Conservation (phyloP, 805 yeast species). For the Yarrowia alimentaria region DNA sequence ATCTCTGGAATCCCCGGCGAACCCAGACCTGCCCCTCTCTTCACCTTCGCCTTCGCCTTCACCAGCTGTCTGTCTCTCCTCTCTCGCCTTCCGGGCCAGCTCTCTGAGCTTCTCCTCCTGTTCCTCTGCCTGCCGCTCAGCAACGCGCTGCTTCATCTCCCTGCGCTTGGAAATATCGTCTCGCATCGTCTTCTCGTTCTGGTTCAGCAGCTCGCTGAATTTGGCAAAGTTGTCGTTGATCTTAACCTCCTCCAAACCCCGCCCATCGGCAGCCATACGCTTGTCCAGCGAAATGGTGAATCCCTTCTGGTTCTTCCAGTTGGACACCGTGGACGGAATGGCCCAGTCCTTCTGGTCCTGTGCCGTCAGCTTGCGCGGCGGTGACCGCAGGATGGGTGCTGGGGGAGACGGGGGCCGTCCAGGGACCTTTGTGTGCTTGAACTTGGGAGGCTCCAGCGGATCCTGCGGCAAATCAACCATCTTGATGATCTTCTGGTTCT, state of each 20-base stretch:
- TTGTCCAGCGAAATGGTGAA: slow-evolving; percentile 78
- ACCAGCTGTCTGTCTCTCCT: slow-evolving; percentile 38
- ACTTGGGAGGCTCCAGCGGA: slow-evolving; percentile 82
- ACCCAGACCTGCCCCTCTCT: background rate
- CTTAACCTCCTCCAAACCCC: slow-evolving; percentile 40
- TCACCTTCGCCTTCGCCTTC: slow-evolving; percentile 6
- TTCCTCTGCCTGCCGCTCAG: slow-evolving; percentile 50
- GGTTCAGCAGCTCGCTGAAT: slow-evolving; percentile 68
- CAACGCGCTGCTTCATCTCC: slow-evolving; percentile 48
- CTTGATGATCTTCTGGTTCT: slow-evolving; percentile 52
- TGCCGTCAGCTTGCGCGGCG: slow-evolving; percentile 54
- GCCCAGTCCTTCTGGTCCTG: slow-evolving; percentile 80
- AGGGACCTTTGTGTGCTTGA: slow-evolving; percentile 70
- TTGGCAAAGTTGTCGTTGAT: slow-evolving; percentile 59
- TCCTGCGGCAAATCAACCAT: slow-evolving; percentile 69
- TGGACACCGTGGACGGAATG: slow-evolving; percentile 88
- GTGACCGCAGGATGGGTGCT: slow-evolving; percentile 55
- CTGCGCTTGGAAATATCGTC: slow-evolving; percentile 54
- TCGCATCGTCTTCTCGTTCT: slow-evolving; percentile 62
- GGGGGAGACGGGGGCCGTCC: slow-evolving; percentile 71
- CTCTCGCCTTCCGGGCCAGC: slow-evolving; percentile 52
- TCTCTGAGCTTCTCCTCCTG: slow-evolving; percentile 52
- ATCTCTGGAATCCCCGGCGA: too few relatives aligned
- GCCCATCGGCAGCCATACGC: slow-evolving; percentile 57
- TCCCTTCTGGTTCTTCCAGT: slow-evolving; percentile 94